Percentiles rank a stretch among this genome's conserved stretches.
Conservation (phyloP, 164 flowering plant genomes). For the Litsea cubeba region DNA sequence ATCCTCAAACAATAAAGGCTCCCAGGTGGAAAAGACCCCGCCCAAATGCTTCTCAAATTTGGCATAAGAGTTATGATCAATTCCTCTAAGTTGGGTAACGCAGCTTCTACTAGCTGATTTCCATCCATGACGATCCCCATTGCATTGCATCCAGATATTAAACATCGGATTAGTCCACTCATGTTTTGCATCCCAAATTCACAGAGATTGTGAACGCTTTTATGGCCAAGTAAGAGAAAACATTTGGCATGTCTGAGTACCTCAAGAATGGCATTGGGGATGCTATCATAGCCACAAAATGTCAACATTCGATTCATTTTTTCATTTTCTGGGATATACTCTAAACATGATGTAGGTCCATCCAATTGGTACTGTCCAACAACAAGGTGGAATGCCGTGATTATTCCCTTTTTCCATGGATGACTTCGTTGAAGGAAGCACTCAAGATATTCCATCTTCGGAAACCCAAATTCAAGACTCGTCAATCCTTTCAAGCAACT, state of each 20-base stretch:
- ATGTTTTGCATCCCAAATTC: background rate
- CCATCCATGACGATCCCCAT: background rate
- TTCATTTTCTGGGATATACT: no score
- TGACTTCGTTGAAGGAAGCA: background rate
- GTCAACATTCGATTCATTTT: no score
- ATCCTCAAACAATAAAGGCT: background rate
- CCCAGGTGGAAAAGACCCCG: background rate
- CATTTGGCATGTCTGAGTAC: no score
- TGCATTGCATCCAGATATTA: background rate
- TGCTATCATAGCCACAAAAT: no score
- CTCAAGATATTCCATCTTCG: background rate
- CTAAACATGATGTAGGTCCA: fast-evolving
- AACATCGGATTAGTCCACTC: background rate
- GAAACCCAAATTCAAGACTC: background rate
- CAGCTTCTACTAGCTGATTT: background rate
- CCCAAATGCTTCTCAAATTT: background rate
- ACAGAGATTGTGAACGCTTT: no score
- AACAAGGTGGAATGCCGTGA: background rate
- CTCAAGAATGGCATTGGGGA: no score
- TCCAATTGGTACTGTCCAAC: background rate
- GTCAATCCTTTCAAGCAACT: background rate
- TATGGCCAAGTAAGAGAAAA: no score
- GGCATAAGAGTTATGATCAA: background rate
- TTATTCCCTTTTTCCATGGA: background rate
- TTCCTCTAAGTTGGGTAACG: background rate